Base-by-base conservation (phyloP, 257 asterid genomes). In the Orobanche coerulescens region DNA sequence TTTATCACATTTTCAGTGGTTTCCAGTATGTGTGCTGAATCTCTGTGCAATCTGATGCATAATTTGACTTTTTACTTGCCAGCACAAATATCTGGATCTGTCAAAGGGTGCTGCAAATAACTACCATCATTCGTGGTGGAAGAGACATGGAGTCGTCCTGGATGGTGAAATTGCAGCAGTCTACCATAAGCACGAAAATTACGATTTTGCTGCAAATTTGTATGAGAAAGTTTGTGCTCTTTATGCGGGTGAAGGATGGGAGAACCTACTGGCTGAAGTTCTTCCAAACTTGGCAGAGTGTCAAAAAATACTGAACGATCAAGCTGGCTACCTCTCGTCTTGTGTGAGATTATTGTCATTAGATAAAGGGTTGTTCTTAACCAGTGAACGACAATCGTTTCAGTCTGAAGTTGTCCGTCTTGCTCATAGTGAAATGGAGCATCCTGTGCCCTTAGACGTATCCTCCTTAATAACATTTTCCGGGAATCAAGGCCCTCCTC, bases 171-270 rank as follows among this genome's bases (percentile, higher is more conserved):
- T 93, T 71, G 98, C 98, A 62, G 90, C 95, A 40, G 81, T 86
- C 65, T 86, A 83, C 74, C 94, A 77, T 71, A 93, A 93, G 79
- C 90, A 78, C 16, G 81, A 76, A 71, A 89, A 83, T 75, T 93
- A 76, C 53, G 95, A 89, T 71, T 68, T 80, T 62, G 97, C 98
- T 42, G 96, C 96, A 28, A 84, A 86, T 75, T 79, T 84, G 71
- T 93, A 93, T 64, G 97, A 93, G 88, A 93, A 93, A 83, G 98
- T 93, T 65, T 87, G 97, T 76, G 97, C 98, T 67, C 96, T 93
- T 70, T 93, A 89, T 80, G 84, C 98, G 54, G 98, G 97, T 73
- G 98, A 89, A 73, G 97, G 98, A 74, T 93, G 98, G 98, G 85
- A 89, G 77, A 80, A 93, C 75, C 86, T 93, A 56, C 84, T 86